These are phyloP conservation scores for Emericellopsis terricola DNA, from an alignment of 495 filamentous ascomycete genomes.

Conservation along the genomic window DNA sequence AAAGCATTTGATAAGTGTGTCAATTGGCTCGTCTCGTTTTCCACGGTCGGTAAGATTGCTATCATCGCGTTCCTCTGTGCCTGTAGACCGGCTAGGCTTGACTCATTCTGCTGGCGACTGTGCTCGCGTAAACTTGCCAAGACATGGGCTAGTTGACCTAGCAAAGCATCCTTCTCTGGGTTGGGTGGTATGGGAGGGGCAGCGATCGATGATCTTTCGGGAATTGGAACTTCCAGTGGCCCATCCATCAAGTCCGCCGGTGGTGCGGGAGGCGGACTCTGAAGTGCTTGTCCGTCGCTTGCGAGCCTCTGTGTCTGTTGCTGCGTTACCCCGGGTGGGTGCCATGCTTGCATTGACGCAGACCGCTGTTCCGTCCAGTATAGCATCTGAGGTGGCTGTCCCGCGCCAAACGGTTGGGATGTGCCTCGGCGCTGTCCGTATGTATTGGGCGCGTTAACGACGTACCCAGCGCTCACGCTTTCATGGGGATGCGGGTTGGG, in stretches of 20 bases:
- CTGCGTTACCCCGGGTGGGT: slow-evolving; percentile 11
- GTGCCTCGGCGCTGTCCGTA: too few relatives aligned
- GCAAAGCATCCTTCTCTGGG: slow-evolving; percentile 83
- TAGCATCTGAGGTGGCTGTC: too few relatives aligned
- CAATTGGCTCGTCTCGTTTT: slow-evolving; percentile 53
- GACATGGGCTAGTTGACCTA: slow-evolving; percentile 54
- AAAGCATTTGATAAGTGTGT: slow-evolving; percentile 49
- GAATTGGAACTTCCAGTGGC: slow-evolving; percentile 48
- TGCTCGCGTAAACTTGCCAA: slow-evolving; percentile 46
- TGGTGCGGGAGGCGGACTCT: slow-evolving; percentile 27
- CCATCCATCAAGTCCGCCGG: slow-evolving; percentile 48
- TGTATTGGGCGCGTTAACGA: too few relatives aligned
- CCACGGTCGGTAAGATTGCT: slow-evolving; percentile 42
- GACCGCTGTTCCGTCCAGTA: slow-evolving; percentile 2
- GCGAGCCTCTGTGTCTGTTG: slow-evolving; percentile 12
- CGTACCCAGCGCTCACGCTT: too few relatives aligned
- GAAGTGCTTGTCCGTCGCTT: slow-evolving; percentile 8
- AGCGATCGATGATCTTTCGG: slow-evolving; percentile 28
- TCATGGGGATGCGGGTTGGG: too few relatives aligned
- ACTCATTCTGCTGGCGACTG: slow-evolving; percentile 43
- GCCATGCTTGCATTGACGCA: slow-evolving; percentile 5
- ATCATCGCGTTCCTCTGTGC: slow-evolving; percentile 68
- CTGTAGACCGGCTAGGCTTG: slow-evolving; percentile 53
- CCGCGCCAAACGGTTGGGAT: too few relatives aligned
- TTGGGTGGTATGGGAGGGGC: slow-evolving; percentile 87